Conservation (phyloP, 768 basidiomycete species). For the Serendipita sp. region DNA sequence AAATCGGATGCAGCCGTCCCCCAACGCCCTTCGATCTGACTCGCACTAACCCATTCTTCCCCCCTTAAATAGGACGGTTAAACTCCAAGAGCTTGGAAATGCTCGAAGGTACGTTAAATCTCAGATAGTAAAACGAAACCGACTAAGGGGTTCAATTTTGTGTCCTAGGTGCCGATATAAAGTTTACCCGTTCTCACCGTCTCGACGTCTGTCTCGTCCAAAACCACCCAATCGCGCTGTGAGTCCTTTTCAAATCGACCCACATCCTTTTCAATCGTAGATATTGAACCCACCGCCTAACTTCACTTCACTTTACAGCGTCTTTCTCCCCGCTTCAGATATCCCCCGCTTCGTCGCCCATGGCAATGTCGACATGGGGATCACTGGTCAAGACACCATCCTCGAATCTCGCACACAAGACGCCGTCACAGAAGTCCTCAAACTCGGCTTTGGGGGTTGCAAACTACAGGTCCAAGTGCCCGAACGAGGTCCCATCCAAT, state of each 20-base stretch:
- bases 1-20: too few species aligned
- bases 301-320: conserved; percentile 28
- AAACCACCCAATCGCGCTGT: conserved; percentile 92
- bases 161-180: conserved; percentile 73
- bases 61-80: conserved; percentile 43
- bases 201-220: conserved; percentile 86
- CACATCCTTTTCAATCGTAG: neutral
- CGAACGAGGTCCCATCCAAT: conserved; percentile 48
- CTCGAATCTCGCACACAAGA: conserved; percentile 73
- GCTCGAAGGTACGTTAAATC: conserved; percentile 44
- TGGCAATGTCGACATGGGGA: conserved; percentile 90
- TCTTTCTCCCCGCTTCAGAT: conserved; percentile 91
- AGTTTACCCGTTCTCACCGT: conserved; percentile 73
- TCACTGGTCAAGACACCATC: conserved; percentile 96
- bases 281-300: too few species aligned
- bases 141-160: neutral
- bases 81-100: conserved; percentile 81
- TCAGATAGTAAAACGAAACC: neutral
- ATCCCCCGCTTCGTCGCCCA: conserved; percentile 98
- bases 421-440: conserved; percentile 60
- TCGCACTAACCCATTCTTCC: too few species aligned
- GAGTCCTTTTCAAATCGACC: conserved; percentile 16
- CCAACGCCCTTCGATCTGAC: too few species aligned
- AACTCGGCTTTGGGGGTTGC: conserved; percentile 87
- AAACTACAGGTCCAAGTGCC: conserved; percentile 74